Percentiles rank a stretch among this genome's conserved stretches.
These are phyloP conservation scores for Meyerozyma smithsonii DNA, from an alignment of 1,139 yeast genomes.

Conservation along the genomic window DNA sequence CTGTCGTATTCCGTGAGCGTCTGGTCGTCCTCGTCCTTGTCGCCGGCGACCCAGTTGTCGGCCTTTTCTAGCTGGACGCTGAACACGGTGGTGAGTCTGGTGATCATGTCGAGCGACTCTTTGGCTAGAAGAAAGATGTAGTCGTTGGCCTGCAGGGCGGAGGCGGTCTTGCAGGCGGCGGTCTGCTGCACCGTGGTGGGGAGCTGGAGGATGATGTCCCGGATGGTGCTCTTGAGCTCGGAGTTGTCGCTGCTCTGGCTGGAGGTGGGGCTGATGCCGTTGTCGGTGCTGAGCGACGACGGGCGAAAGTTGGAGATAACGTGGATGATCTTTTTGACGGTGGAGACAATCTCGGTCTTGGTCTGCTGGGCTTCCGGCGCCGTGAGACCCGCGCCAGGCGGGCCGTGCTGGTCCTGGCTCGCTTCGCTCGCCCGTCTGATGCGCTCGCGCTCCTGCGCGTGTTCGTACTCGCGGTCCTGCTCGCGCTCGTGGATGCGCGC, in stretches of 20 bases:
- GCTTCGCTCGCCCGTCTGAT: constrained; percentile 7
- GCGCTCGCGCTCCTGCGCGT: constrained; percentile 9
- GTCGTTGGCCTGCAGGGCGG: constrained; percentile 45
- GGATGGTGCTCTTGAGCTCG: constrained; percentile 60
- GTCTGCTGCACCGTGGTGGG: constrained; percentile 47
- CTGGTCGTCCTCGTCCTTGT: constrained; percentile 16
- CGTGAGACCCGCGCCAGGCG: constrained; percentile 7
- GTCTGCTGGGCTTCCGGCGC: constrained; percentile 40
- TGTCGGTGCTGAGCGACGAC: constrained; percentile 40
- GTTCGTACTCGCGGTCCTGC: constrained; percentile 15
- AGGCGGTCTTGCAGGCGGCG: constrained; percentile 15
- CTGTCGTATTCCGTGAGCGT: background rate
- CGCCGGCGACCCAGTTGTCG: constrained; percentile 71
- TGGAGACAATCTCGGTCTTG: constrained; percentile 78
- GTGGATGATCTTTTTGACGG: constrained; percentile 83
- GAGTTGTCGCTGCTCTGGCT: constrained; percentile 8
- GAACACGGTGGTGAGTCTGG: constrained; percentile 75
- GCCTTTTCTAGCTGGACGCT: constrained; percentile 81
- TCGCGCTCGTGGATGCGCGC: constrained; percentile 24
- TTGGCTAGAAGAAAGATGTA: constrained; percentile 76
- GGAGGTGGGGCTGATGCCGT: constrained; percentile 7
- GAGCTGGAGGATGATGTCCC: constrained; percentile 69
- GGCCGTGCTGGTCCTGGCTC: constrained; percentile 3
- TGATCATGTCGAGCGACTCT: constrained; percentile 85
- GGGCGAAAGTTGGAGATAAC: constrained; percentile 87